Percentiles rank a stretch among this genome's conserved stretches.
Evolutionary conservation across 2,329 filamentous ascomycete species (phyloP).

Genomic region (Diplodia mutila): DNA sequence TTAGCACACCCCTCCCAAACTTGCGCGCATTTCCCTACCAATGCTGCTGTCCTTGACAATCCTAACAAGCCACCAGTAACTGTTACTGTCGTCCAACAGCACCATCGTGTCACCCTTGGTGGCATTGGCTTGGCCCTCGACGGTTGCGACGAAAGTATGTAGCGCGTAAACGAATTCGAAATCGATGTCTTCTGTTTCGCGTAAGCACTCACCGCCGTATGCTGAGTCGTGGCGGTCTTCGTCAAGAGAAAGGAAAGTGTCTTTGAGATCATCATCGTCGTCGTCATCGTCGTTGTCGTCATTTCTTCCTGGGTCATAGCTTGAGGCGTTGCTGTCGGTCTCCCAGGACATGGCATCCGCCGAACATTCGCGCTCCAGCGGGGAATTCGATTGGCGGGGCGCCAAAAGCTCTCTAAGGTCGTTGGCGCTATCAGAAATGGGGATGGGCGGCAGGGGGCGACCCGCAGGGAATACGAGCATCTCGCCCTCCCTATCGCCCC

Average conservation of each 20-base stretch:
- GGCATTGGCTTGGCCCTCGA: conserved; percentile 97
- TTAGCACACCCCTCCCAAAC: neutral
- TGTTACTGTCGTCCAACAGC: conserved; percentile 95
- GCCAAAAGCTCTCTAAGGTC: neutral
- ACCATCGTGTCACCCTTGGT: conserved; percentile 99
- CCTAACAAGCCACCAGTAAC: conserved; percentile 98
- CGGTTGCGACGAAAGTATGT: conserved; percentile 96
- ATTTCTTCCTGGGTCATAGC: conserved; percentile 36
- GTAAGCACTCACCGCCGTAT: conserved; percentile 85
- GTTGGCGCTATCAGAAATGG: conserved; percentile 13
- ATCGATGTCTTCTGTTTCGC: conserved; percentile 95
- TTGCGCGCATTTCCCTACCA: conserved; percentile 51
- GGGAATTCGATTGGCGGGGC: neutral
- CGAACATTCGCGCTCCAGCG: neutral
- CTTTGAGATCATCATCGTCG: conserved; percentile 63
- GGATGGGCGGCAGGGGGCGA: conserved; percentile 20
- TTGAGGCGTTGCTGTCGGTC: conserved; percentile 44
- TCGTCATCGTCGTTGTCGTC: conserved; percentile 51
- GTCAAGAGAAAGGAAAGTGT: conserved; percentile 61
- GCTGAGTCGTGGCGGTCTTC: conserved; percentile 70
- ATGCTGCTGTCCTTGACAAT: conserved; percentile 98
- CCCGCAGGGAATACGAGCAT: neutral
- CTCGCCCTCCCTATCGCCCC: conserved; percentile 9
- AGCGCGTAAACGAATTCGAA: conserved; percentile 99
- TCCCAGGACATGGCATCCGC: conserved; percentile 33